phyloP scores from a whole-genome alignment of 2,329 filamentous ascomycete genomes.

The Fonsecaea nubica region DNA sequence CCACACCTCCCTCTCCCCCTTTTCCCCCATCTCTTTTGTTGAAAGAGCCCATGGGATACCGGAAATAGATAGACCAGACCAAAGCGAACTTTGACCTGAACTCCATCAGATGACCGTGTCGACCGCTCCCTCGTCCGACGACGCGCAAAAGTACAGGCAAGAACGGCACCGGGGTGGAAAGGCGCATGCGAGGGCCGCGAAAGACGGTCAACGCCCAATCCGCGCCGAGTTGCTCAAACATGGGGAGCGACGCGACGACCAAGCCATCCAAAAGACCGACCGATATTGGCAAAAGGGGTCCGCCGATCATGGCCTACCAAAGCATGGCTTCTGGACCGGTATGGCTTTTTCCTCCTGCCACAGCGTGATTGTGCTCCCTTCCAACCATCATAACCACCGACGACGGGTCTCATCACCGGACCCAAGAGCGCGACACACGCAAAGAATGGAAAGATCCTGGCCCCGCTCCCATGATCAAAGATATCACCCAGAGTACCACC shows the following conservation, averaged over 20 bases:
- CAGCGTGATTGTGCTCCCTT: constrained; percentile 1
- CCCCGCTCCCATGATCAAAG: not conserved
- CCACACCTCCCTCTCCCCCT: too few relatives aligned
- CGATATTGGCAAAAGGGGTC: constrained; percentile 57
- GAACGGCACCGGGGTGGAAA: constrained; percentile 55
- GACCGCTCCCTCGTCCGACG: too few relatives aligned
- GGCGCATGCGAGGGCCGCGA: constrained; percentile 46
- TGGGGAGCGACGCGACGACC: constrained; percentile 53
- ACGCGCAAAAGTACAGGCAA: constrained; percentile 44
- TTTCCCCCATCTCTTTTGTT: too few relatives aligned
- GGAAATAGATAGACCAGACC: too few relatives aligned
- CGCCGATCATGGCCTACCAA: constrained; percentile 41
- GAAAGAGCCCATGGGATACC: too few relatives aligned
- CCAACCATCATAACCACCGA: constrained; percentile 49
- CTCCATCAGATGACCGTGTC: too few relatives aligned
- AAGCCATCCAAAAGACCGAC: constrained; percentile 67
- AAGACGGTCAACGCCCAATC: constrained; percentile 50
- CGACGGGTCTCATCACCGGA: constrained; percentile 27
- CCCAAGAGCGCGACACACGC: constrained; percentile 44
- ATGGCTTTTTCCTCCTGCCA: not conserved
- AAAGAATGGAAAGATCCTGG: constrained; percentile 54
- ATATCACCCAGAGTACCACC: constrained; percentile 11
- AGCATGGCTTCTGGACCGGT: constrained; percentile 58
- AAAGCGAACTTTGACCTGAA: too few relatives aligned
- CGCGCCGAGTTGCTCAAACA: constrained; percentile 50